phyloP scores from a whole-genome alignment of 2,329 filamentous ascomycete genomes.

The Rachicladosporium sp. region DNA sequence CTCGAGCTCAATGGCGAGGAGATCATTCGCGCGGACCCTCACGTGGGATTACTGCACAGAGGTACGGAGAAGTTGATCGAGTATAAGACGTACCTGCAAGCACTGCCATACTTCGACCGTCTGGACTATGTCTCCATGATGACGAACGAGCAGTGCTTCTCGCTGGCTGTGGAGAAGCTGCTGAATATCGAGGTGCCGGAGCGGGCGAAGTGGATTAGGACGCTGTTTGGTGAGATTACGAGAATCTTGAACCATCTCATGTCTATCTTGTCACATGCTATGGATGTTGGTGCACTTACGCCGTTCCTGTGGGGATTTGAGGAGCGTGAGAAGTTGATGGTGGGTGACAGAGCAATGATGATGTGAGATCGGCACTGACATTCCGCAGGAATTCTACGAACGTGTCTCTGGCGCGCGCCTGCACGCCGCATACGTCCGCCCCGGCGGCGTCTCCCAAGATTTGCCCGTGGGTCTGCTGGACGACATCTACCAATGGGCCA shows the following conservation, averaged over 20 bases:
- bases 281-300: conserved; percentile 96
- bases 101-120: conserved; percentile 95
- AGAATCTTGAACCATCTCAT: conserved; percentile 93
- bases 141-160: conserved; percentile 98
- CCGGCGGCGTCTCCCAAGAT: conserved; percentile 92
- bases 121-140: conserved; percentile 99
- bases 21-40: conserved; percentile 90
- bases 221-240: conserved; percentile 89
- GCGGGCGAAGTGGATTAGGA: conserved; percentile 92
- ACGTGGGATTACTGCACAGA: conserved; percentile 89
- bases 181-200: conserved; percentile 93
- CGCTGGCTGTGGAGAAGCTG: conserved; percentile 92
- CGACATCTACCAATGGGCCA: conserved; percentile 99
- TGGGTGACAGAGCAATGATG: conserved; percentile 34
- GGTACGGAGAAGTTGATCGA: conserved; percentile 99
- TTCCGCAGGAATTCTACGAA: conserved; percentile 91
- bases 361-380: not conserved
- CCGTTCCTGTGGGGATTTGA: conserved; percentile 99
- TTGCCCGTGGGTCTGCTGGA: conserved; percentile 86
- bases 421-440: conserved; percentile 91
- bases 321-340: conserved; percentile 99
- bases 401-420: conserved; percentile 96
- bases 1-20: conserved; percentile 96
- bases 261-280: conserved; percentile 92
- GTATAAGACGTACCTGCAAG: conserved; percentile 98